phyloP scores from a whole-genome alignment of 805 yeast genomes.

The Zygoascus biomembranicola region DNA sequence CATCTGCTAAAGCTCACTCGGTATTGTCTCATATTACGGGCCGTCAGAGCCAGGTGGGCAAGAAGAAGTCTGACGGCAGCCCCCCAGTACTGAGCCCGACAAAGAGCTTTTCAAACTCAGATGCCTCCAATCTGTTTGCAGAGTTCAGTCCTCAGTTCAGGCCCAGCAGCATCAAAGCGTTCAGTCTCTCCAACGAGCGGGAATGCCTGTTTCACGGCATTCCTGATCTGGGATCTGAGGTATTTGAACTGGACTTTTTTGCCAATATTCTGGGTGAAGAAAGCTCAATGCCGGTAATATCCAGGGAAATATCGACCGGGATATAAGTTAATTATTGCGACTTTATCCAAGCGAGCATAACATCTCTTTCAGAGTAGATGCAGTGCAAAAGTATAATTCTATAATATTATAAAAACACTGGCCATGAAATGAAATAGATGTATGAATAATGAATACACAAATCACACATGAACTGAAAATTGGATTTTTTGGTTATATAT shows the following conservation, averaged over 20 bases:
- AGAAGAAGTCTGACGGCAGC: background rate
- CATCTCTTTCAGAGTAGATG: no score
- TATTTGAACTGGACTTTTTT: background rate
- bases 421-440: no score
- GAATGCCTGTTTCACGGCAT: conserved; percentile 85
- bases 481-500: no score
- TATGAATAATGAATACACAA: no score
- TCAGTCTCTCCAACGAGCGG: conserved; percentile 90
- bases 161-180: background rate
- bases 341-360: no score
- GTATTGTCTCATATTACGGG: background rate
- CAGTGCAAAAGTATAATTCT: no score
- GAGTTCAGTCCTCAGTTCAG: background rate
- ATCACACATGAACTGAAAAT: no score
- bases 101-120: background rate
- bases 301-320: background rate
- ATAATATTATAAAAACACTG: no score
- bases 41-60: background rate
- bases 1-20: background rate
- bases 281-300: background rate
- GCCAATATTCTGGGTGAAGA: background rate
- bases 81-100: background rate
- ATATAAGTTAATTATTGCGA: no score
- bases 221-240: background rate
- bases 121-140: background rate